Base-by-base conservation (phyloP, 1,284 basidiomycete genomes). In the Cutaneotrichosporon dermatis region DNA sequence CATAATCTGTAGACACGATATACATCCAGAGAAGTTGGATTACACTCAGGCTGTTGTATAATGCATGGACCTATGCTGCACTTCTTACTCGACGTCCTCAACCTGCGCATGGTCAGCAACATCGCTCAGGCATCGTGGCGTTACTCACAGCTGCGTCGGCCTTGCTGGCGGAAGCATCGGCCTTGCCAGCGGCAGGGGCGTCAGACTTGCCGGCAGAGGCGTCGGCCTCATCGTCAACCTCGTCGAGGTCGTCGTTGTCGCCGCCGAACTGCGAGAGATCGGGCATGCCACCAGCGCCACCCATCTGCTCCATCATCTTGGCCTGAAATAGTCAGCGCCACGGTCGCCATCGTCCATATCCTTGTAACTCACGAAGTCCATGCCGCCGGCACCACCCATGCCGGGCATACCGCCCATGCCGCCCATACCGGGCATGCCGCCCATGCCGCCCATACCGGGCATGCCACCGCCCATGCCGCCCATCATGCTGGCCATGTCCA, bases 191-290 rank as follows among this genome's bases (percentile, higher is more conserved):
- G 25, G 25, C 25, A 25, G 39, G 39, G 4, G 50, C 88, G 41
- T 84, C 86, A 50, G 66, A 68, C 44, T 86, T 86, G 55, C 84
- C 85, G 12, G 77, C 81, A 55, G 85, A 85, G 51, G 80, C 81
- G 10, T 55, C 71, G 54, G 80, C 25, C 25, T 25, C 81, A 6
- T 60, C 74, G n/a, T 59, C 67, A 13, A 64, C 66, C 46, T 67
- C 70, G n/a, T 54, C 53, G 36, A 51, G 49, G 40, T 70, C 69
- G 37, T 67, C 70, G 51, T 64, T 69, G 42, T 62, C 79, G 45
- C 69, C 80, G 40, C 68, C 71, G 37, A 65, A 62, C 60, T 62
- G 66, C 67, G 62, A 68, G 42, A 74, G 77, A 46, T 78, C 75
- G 76, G 13, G 51, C 10, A 55, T 51, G 15, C 54, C 61, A 45